phyloP scores from a whole-genome alignment of 2,329 filamentous ascomycete species.

The Simplicillium sp. region DNA sequence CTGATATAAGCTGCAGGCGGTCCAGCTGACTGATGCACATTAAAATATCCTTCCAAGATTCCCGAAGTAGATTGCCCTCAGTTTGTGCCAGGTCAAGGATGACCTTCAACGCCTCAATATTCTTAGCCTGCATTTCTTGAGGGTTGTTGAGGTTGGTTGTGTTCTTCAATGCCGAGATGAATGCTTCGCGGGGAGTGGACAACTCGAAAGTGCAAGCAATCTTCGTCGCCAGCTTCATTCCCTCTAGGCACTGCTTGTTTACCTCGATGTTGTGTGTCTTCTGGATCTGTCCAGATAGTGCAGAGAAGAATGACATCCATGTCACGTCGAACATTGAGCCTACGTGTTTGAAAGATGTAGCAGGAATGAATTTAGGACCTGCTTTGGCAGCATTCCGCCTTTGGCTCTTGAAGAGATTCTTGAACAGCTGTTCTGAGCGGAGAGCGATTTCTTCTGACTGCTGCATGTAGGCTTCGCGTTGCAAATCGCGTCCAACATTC shows the following conservation, averaged over 20 bases:
- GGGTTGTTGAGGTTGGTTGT: conserved; percentile 95
- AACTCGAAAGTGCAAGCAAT: conserved; percentile 92
- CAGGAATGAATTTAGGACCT: conserved; percentile 73
- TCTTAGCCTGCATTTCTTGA: conserved; percentile 90
- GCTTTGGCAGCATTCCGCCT: conserved; percentile 65
- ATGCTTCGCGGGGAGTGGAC: conserved; percentile 87
- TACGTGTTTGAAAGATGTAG: conserved; percentile 88
- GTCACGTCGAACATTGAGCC: conserved; percentile 98
- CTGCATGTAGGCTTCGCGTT: conserved; percentile 86
- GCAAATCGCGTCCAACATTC: conserved; percentile 83
- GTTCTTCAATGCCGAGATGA: conserved; percentile 85
- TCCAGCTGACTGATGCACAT: conserved; percentile 95
- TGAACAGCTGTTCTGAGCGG: conserved; percentile 75
- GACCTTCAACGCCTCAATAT: conserved; percentile 87
- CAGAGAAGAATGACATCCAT: conserved; percentile 98
- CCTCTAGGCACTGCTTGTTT: conserved; percentile 86
- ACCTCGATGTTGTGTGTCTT: conserved; percentile 89
- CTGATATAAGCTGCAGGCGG: conserved; percentile 86
- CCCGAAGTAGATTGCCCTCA: conserved; percentile 80
- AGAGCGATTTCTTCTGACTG: conserved; percentile 86
- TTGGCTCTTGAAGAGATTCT: conserved; percentile 84
- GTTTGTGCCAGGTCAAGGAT: conserved; percentile 86
- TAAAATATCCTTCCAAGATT: conserved; percentile 91
- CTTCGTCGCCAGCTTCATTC: conserved; percentile 85
- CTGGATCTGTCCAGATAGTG: conserved; percentile 85